phyloP scores from a whole-genome alignment of 257 asterid species.

The Scutellaria barbata region DNA sequence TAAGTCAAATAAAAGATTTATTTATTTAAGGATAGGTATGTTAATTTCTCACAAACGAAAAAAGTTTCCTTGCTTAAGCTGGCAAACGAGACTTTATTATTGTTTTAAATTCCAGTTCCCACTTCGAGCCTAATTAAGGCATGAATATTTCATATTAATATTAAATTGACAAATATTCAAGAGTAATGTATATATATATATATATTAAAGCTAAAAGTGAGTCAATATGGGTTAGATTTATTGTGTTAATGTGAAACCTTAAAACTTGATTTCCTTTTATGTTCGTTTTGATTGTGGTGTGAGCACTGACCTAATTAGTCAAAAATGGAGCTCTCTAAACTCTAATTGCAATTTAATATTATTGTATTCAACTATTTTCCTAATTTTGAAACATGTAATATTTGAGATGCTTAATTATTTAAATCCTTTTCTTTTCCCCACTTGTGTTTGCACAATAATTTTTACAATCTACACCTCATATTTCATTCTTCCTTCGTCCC shows the following conservation, averaged over 20 bases:
- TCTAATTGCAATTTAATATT: not conserved
- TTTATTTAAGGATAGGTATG: not conserved
- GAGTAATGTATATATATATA: too few relatives aligned
- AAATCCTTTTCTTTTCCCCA: not conserved
- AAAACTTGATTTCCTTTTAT: not conserved
- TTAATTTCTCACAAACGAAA: slow-evolving; percentile 13
- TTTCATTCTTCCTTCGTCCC: too few relatives aligned
- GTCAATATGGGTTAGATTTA: too few relatives aligned
- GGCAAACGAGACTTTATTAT: slow-evolving; percentile 30
- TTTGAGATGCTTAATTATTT: not conserved
- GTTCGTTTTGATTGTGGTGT: not conserved
- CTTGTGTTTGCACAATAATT: not conserved
- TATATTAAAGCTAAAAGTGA: too few relatives aligned
- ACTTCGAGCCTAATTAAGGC: too few relatives aligned
- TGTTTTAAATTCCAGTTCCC: not conserved
- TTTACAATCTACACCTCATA: too few relatives aligned
- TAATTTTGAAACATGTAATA: not conserved
- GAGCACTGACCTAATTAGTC: slow-evolving; percentile 24
- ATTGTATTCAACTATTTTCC: too few relatives aligned
- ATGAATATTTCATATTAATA: not conserved
- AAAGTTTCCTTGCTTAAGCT: slow-evolving; percentile 8
- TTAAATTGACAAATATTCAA: not conserved
- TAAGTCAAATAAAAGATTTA: slow-evolving; percentile 28
- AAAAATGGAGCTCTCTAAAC: slow-evolving; percentile 29
- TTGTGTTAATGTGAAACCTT: not conserved